phyloP scores from a whole-genome alignment of 768 basidiomycete genomes.

The Phylloporus rhodoxanthus region DNA sequence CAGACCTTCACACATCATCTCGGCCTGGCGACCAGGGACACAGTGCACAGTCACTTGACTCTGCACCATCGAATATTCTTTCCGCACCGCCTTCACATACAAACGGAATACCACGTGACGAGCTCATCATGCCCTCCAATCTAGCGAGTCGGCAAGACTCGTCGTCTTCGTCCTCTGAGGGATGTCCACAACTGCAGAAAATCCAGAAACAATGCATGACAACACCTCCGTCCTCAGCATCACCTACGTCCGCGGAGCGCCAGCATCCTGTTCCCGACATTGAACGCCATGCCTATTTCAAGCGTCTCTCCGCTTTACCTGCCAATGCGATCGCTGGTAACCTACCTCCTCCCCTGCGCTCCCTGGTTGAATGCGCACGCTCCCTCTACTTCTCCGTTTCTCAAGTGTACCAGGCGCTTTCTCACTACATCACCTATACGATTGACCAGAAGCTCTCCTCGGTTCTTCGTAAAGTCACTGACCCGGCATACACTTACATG shows the following conservation, averaged over 20 bases:
- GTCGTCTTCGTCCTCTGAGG: constrained; percentile 36
- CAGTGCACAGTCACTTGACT: constrained; percentile 24
- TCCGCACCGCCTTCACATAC: constrained; percentile 6
- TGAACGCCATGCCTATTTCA: constrained; percentile 91
- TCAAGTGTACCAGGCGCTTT: constrained; percentile 84
- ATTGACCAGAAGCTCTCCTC: constrained; percentile 78
- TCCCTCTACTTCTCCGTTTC: constrained; percentile 89
- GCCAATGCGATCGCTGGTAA: constrained; percentile 52
- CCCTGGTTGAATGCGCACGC: constrained; percentile 81
- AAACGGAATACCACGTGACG: constrained; percentile 18
- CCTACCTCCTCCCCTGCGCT: constrained; percentile 63
- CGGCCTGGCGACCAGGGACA: constrained; percentile 33
- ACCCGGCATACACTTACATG: constrained; percentile 79
- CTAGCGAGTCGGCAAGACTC: constrained; percentile 42
- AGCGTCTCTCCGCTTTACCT: constrained; percentile 77
- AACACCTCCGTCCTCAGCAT: constrained; percentile 32
- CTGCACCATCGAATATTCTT: constrained; percentile 11
- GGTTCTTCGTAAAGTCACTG: constrained; percentile 77
- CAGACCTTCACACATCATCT: constrained; percentile 60
- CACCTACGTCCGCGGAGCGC: constrained; percentile 35
- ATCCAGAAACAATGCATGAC: constrained; percentile 21
- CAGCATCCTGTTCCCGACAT: constrained; percentile 49
- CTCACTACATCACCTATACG: constrained; percentile 80
- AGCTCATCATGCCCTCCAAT: constrained; percentile 36
- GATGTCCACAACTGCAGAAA: constrained; percentile 18